Evolutionary conservation across 345 rosid genomes (phyloP).

Genomic region (Brassica napus): DNA sequence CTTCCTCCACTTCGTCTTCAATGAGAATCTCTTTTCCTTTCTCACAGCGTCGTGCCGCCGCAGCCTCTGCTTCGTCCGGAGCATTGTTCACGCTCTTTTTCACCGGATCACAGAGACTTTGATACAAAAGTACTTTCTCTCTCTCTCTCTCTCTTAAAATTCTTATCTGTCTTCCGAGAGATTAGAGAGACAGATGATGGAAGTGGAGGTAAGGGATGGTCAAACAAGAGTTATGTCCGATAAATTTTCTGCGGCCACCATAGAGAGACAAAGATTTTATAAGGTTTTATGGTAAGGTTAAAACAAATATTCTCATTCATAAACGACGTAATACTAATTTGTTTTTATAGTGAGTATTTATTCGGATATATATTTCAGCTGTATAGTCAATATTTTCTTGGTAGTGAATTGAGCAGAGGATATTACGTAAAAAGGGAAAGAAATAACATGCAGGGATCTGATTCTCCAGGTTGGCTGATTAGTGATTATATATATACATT

Average conservation of each 20-base stretch:
- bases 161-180: neutral
- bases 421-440: constrained; percentile 11
- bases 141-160: neutral
- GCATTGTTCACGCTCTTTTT: neutral
- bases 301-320: neutral
- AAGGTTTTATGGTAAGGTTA: constrained; percentile 11
- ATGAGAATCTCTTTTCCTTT: neutral
- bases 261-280: neutral
- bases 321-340: neutral
- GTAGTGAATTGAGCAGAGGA: neutral
- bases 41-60: neutral
- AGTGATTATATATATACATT: neutral
- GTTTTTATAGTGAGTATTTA: neutral
- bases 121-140: neutral
- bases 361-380: constrained; percentile 18
- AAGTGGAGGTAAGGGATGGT: neutral
- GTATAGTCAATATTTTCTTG: neutral
- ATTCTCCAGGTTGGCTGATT: constrained; percentile 9
- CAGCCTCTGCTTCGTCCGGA: neutral
- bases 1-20: neutral
- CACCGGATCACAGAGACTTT: neutral
- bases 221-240: neutral
- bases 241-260: neutral
- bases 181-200: neutral
- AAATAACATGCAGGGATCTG: neutral